Evolutionary conservation across 108 stramenopile species (phyloP), one percentile per base, ranked within the genome.

Genomic region (Skeletonema tropicum): DNA sequence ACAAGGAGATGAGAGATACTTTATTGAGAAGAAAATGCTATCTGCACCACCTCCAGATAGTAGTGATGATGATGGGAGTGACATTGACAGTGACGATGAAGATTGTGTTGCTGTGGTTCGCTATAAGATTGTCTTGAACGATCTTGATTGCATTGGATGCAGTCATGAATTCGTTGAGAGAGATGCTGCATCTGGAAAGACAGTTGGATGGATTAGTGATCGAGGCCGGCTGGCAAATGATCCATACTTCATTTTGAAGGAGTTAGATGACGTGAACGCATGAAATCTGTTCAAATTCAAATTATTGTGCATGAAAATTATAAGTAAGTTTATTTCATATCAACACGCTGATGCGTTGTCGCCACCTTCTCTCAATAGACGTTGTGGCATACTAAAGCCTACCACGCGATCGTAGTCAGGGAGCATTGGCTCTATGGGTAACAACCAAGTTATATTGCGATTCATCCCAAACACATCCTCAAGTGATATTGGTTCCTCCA

Each of bases 401-500:
- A 92, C 72, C 21, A 91, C 88, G 12, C 73, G 57, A 83, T 95
- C 94, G 60, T 90, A 89, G 68, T 95, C 92, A 13, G 87, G 77
- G 74, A 95, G 93, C 19, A 90, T 14, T 26, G 94, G 92, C 60
- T 95, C 94, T 29, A 42, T 31, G 0, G 94, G 94, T 46, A 95
- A 70, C 31, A 86, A 71, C 91, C 94, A 93, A 15, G 88, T 88
- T 35, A 66, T 80, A 17, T 73, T 80, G 12, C 83, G 75, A 12
- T 82, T 90, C 68, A 93, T 88, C 0, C 94, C 94, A 83, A 93
- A 95, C 12, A 96, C 71, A 69, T 92, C 84, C 62, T 57, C 75
- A 14, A 93, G 69, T 23, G 74, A 79, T 21, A 92, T 75, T 9
- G 91, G 90, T 41, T 85, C 88, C 63, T 95, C 94, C 17, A 83